Percentiles rank a stretch among this genome's conserved stretches.
Evolutionary conservation across 176 grass and related monocot species (phyloP).

Genomic region (Alopecurus myosuroides): DNA sequence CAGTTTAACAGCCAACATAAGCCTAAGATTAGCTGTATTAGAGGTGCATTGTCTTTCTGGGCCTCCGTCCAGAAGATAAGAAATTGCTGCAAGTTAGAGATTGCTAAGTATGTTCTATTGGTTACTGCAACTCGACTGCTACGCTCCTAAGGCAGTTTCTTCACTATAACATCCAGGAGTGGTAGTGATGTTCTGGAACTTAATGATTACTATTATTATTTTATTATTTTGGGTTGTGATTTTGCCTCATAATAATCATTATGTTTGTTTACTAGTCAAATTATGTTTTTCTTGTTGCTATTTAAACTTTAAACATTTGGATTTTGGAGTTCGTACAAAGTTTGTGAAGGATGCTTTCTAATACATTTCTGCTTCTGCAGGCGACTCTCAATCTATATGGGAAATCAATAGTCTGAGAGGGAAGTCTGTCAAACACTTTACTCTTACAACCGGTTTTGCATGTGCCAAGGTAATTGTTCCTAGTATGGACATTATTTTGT

Average conservation of each 20-base stretch:
- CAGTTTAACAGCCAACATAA: not conserved
- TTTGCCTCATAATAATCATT: not conserved
- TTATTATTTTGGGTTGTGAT: not conserved
- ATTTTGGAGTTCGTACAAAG: not conserved
- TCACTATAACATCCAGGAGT: not conserved
- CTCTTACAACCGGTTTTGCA: constrained; percentile 69
- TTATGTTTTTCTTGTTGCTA: constrained; percentile 5
- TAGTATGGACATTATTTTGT: not conserved
- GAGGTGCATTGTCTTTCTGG: constrained; percentile 3
- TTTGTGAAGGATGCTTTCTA: constrained; percentile 15
- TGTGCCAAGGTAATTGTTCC: constrained; percentile 76
- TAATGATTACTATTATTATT: not conserved
- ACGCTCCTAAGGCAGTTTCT: not conserved
- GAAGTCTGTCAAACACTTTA: constrained; percentile 59
- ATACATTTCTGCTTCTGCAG: constrained; percentile 49
- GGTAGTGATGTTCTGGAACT: not conserved
- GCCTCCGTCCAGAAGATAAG: not conserved
- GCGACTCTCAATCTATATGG: constrained; percentile 89
- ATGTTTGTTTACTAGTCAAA: constrained; percentile 10
- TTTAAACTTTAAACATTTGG: not conserved
- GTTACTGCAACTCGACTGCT: not conserved
- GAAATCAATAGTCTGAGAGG: constrained; percentile 78
- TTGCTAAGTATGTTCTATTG: not conserved
- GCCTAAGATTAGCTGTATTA: constrained; percentile 3
- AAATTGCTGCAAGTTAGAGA: not conserved